Percentiles rank a stretch among this genome's conserved stretches.
These are phyloP conservation scores for Flueggea neowawraea DNA, from an alignment of 441 rosid species.

Conservation along the genomic window DNA sequence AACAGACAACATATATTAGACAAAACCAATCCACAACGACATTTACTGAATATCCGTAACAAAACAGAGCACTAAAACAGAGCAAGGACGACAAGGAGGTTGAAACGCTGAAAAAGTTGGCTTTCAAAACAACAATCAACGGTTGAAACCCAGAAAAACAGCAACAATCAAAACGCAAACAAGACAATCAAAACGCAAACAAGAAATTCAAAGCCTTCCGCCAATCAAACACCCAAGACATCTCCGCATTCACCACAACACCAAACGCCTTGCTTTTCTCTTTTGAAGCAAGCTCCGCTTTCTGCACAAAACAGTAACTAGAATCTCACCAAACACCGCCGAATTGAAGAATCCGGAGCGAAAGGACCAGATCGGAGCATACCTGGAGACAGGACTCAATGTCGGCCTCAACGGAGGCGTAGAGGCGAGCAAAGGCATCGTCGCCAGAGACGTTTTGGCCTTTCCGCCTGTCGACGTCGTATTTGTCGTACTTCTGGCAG, in stretches of 20 bases:
- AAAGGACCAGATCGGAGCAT: conserved; percentile 4
- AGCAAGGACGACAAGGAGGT: too few relatives aligned
- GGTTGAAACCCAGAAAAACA: too few relatives aligned
- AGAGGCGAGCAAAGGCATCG: conserved; percentile 87
- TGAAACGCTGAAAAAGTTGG: too few relatives aligned
- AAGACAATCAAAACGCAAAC: too few relatives aligned
- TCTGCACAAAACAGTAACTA: conserved; percentile 34
- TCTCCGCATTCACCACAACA: conserved; percentile 91
- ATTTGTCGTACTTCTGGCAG: conserved; percentile 91
- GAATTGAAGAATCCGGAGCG: not conserved
- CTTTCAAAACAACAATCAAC: too few relatives aligned
- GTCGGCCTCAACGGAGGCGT: conserved; percentile 63
- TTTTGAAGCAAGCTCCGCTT: conserved; percentile 74
- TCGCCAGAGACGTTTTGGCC: conserved; percentile 83
- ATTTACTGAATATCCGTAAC: too few relatives aligned
- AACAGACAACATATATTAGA: too few relatives aligned
- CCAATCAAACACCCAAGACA: too few relatives aligned
- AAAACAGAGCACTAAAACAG: too few relatives aligned
- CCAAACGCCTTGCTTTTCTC: conserved; percentile 83
- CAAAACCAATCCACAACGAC: too few relatives aligned
- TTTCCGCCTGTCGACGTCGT: conserved; percentile 85
- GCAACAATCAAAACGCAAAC: too few relatives aligned
- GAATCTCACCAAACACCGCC: not conserved
- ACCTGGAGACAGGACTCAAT: conserved; percentile 86
- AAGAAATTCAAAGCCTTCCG: too few relatives aligned